Conservation (phyloP, 768 basidiomycete genomes). For the Collybiopsis confluens region DNA sequence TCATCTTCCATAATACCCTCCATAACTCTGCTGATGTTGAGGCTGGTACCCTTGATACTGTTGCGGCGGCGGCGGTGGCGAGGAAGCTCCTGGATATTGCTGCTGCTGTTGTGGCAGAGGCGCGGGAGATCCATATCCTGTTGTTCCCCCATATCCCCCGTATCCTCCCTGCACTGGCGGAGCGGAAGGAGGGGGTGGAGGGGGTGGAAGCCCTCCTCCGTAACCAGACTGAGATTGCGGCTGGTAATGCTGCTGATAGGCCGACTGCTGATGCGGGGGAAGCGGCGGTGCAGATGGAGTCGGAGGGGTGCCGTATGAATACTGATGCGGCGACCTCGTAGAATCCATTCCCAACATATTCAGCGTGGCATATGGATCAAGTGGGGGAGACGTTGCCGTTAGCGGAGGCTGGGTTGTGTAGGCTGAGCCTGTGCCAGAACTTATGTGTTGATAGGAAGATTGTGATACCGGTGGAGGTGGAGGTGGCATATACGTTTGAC, state of each 20-base stretch:
- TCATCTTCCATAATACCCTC: neutral
- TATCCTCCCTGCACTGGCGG: constrained; percentile 15
- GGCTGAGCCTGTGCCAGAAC: constrained; percentile 10
- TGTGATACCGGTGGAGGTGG: constrained; percentile 19
- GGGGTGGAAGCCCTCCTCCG: constrained; percentile 15
- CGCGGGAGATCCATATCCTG: constrained; percentile 7
- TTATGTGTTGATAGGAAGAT: constrained; percentile 21
- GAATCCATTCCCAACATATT: constrained; percentile 18
- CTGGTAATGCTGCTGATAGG: constrained; percentile 17
- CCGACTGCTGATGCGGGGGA: constrained; percentile 8
- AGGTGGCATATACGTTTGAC: constrained; percentile 13
- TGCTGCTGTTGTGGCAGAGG: neutral
- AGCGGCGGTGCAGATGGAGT: constrained; percentile 10
- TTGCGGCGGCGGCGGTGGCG: constrained; percentile 17
- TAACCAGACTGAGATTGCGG: neutral
- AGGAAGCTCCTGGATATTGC: neutral
- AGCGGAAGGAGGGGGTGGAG: constrained; percentile 23
- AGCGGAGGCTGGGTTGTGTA: constrained; percentile 12
- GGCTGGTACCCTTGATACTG: constrained; percentile 23
- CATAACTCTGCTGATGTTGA: constrained; percentile 10
- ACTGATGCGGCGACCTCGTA: constrained; percentile 7
- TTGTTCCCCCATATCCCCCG: no score
- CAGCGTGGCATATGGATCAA: constrained; percentile 33
- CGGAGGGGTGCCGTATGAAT: constrained; percentile 8
- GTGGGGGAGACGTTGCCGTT: constrained; percentile 16